A percentile compares a stretch with the other conserved stretches of the same genome.
Evolutionary conservation across 2,329 filamentous ascomycete genomes (phyloP).

Genomic region (Clathrospora elynae): DNA sequence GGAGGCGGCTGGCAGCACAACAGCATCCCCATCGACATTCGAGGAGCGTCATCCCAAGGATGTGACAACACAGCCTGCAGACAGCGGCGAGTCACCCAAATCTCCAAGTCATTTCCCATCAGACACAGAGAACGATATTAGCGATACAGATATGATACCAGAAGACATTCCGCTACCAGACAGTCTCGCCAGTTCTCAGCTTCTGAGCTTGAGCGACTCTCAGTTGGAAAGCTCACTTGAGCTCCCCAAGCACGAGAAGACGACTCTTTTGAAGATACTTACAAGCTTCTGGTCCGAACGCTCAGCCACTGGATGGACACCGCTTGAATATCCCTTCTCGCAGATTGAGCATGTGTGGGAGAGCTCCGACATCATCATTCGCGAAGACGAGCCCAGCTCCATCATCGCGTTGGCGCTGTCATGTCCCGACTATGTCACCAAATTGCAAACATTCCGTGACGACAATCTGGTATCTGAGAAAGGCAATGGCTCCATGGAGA

Average conservation of each 20-base stretch:
- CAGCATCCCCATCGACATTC: slow-evolving; percentile 42
- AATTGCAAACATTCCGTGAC: slow-evolving; percentile 70
- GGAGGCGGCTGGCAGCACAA: slow-evolving; percentile 38
- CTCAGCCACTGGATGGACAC: slow-evolving; percentile 91
- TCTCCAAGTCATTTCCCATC: slow-evolving; percentile 52
- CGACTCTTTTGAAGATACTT: slow-evolving; percentile 90
- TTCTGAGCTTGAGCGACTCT: slow-evolving; percentile 59
- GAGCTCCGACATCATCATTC: slow-evolving; percentile 94
- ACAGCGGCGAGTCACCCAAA: slow-evolving; percentile 33
- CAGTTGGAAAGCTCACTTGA: slow-evolving; percentile 68
- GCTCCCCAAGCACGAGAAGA: slow-evolving; percentile 89
- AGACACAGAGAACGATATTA: slow-evolving; percentile 58
- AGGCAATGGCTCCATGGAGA: slow-evolving; percentile 28
- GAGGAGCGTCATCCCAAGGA: slow-evolving; percentile 37
- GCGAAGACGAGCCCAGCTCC: slow-evolving; percentile 96
- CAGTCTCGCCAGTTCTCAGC: slow-evolving; percentile 61
- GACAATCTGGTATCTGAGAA: slow-evolving; percentile 28
- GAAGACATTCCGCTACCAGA: slow-evolving; percentile 70
- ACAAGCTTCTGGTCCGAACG: slow-evolving; percentile 98
- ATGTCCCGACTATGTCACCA: slow-evolving; percentile 83
- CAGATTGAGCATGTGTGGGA: slow-evolving; percentile 92
- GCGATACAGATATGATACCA: slow-evolving; percentile 73
- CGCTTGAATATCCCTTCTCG: slow-evolving; percentile 84
- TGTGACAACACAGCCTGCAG: slow-evolving; percentile 17
- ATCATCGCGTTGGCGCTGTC: slow-evolving; percentile 91